Evolutionary conservation across 148 eudicot species (phyloP).

Genomic region (Diospyros lotus): DNA sequence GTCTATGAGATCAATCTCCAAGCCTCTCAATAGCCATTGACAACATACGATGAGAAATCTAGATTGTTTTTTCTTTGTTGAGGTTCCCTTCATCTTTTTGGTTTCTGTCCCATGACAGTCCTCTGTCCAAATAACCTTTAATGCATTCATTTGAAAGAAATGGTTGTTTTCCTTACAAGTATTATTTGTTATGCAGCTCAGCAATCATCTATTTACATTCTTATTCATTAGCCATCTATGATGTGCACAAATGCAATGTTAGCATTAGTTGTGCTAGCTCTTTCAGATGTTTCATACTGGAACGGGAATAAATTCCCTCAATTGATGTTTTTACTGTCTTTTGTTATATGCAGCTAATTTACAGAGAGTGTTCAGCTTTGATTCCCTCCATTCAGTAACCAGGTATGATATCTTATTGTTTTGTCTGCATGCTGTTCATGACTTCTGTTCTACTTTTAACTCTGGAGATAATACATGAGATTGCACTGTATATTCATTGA

Average conservation of each 20-base stretch:
- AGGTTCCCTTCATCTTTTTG: neutral
- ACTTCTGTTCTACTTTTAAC: neutral
- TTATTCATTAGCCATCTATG: neutral
- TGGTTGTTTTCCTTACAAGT: neutral
- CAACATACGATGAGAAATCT: neutral
- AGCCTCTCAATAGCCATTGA: neutral
- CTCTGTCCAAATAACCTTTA: neutral
- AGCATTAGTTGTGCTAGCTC: neutral
- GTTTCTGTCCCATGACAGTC: neutral
- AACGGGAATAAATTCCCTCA: neutral
- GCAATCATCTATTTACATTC: neutral
- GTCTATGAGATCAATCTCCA: neutral
- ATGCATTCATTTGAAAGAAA: neutral
- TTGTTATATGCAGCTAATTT: conserved; percentile 44
- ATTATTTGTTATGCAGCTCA: neutral
- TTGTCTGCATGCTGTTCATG: neutral
- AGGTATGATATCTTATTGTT: conserved; percentile 37
- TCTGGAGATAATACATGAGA: neutral
- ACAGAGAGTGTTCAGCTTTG: conserved; percentile 53
- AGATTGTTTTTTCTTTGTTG: neutral
- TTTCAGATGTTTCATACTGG: neutral
- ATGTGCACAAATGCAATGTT: neutral
- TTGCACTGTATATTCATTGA: neutral
- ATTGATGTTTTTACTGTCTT: neutral
- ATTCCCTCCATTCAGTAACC: conserved; percentile 57